A percentile compares a stretch with the other conserved stretches of the same genome.
phyloP scores from a whole-genome alignment of 768 basidiomycete species.

The Lepiota brunneoincarnata region DNA sequence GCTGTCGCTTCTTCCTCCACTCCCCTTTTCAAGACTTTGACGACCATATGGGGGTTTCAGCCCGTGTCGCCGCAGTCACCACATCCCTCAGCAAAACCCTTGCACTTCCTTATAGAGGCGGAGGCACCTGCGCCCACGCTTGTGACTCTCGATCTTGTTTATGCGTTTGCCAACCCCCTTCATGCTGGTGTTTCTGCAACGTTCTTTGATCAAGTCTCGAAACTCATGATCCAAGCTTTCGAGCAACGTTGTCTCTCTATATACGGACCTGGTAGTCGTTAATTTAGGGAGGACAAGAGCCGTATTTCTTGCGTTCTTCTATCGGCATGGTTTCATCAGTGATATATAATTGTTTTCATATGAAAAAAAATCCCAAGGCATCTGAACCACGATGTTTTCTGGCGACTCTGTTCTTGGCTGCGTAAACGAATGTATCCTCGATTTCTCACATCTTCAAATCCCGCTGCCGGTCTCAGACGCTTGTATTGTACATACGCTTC shows the following conservation, averaged over 20 bases:
- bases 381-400: background rate
- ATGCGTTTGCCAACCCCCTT: slow-evolving; percentile 83
- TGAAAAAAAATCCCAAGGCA: no score
- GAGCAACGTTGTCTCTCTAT: slow-evolving; percentile 77
- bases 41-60: slow-evolving; percentile 74
- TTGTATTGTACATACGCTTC: no score
- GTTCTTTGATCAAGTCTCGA: slow-evolving; percentile 86
- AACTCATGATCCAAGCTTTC: slow-evolving; percentile 90
- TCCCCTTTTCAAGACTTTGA: slow-evolving; percentile 69
- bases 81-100: slow-evolving; percentile 23
- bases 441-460: background rate
- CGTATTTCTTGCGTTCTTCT: background rate
- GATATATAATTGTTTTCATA: no score
- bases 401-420: background rate
- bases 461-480: no score
- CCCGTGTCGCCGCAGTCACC: slow-evolving; percentile 45
- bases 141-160: slow-evolving; percentile 81
- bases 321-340: background rate
- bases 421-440: background rate
- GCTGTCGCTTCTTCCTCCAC: slow-evolving; percentile 71
- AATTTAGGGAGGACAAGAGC: background rate
- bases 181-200: slow-evolving; percentile 80
- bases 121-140: slow-evolving; percentile 54
- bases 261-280: slow-evolving; percentile 50
- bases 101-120: background rate